These are phyloP conservation scores for Botrytis cinerea DNA, from an alignment of 2,329 filamentous ascomycete species.

Conservation along the genomic window DNA sequence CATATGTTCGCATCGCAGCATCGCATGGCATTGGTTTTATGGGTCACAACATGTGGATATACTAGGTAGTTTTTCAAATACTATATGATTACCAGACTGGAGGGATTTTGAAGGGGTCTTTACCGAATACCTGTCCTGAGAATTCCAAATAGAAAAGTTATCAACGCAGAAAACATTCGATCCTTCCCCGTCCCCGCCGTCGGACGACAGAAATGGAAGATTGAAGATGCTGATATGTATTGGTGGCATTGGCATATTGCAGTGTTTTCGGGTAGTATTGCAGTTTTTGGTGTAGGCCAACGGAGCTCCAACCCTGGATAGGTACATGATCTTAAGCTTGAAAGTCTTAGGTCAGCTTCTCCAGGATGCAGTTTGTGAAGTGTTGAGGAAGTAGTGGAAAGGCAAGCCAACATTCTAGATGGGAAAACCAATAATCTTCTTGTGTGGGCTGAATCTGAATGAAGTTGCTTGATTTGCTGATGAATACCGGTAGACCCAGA, in stretches of 20 bases:
- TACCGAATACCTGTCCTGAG: constrained; percentile 13
- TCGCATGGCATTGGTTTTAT: constrained; percentile 14
- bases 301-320: constrained; percentile 6
- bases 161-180: neutral
- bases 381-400: neutral
- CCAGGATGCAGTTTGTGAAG: neutral
- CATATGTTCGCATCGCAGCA: constrained; percentile 15
- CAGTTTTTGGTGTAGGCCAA: constrained; percentile 1
- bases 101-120: neutral
- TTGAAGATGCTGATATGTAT: constrained; percentile 5
- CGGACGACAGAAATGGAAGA: constrained; percentile 10
- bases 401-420: neutral
- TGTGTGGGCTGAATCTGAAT: neutral
- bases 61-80: neutral
- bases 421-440: neutral
- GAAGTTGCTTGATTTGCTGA: constrained; percentile 4
- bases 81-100: constrained; percentile 1
- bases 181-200: neutral
- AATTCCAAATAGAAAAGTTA: neutral
- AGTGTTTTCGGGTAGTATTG: constrained; percentile 1
- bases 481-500: neutral
- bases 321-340: constrained; percentile 11
- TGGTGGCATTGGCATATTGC: constrained; percentile 3
- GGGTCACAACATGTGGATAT: constrained; percentile 17
- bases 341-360: constrained; percentile 11